Evolutionary conservation across 202 grass and related monocot species (phyloP).

Genomic region (Panicum virgatum): DNA sequence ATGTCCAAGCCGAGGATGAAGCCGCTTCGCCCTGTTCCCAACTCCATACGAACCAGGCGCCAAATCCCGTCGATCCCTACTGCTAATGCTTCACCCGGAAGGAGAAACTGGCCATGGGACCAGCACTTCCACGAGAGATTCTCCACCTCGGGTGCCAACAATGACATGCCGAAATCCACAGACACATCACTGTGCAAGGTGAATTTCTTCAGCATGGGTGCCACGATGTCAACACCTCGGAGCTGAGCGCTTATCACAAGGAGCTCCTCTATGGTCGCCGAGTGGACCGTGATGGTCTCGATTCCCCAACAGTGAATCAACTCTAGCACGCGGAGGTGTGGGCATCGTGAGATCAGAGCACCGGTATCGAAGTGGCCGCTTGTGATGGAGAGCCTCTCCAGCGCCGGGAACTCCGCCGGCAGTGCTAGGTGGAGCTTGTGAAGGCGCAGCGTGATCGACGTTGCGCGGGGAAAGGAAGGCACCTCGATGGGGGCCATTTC

Average conservation of each 20-base stretch:
- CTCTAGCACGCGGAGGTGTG: background rate
- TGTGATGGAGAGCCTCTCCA: background rate
- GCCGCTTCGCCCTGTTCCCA: background rate
- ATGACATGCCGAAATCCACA: background rate
- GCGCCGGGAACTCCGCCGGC: background rate
- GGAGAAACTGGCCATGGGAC: background rate
- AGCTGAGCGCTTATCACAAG: background rate
- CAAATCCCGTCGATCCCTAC: background rate
- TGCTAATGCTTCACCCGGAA: background rate
- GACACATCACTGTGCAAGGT: background rate
- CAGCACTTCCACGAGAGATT: background rate
- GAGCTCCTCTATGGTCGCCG: constrained; percentile 2
- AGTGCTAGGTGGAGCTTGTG: background rate
- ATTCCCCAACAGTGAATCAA: no score
- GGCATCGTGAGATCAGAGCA: background rate
- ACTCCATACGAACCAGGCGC: background rate
- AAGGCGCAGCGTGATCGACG: background rate
- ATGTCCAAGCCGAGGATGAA: background rate
- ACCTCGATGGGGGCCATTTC: background rate
- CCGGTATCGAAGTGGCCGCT: background rate
- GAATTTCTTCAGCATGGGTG: background rate
- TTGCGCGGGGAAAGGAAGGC: constrained; percentile 10
- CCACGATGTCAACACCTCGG: background rate
- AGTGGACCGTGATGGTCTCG: background rate
- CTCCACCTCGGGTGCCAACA: background rate